A percentile compares a stretch with the other conserved stretches of the same genome.
These are phyloP conservation scores for Lunularia cruciata DNA, from an alignment of 225 moss, liverwort and hornwort genomes.

Conservation along the genomic window DNA sequence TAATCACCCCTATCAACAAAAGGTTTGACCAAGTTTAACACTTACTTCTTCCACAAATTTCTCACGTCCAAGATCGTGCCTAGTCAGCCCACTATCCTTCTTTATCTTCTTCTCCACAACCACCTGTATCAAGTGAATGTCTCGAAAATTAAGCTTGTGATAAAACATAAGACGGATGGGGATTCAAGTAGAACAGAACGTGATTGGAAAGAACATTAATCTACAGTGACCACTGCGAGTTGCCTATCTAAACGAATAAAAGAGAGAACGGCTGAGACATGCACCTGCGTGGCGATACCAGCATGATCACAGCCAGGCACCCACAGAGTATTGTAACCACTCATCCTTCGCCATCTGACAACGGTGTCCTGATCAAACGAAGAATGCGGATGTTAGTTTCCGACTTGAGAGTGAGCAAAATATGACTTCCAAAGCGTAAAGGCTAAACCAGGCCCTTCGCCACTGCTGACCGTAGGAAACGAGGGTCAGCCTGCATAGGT, in stretches of 20 bases:
- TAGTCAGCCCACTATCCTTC: slow-evolving; percentile 69
- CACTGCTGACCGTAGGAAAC: too few species aligned
- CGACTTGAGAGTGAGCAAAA: too few species aligned
- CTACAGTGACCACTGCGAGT: not conserved
- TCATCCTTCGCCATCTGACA: slow-evolving; percentile 89
- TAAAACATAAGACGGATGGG: too few species aligned
- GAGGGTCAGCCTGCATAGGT: too few species aligned
- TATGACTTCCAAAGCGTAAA: too few species aligned
- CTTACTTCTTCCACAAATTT: slow-evolving; percentile 81
- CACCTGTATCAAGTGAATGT: slow-evolving; percentile 47
- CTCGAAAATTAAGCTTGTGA: not conserved
- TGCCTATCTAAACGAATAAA: not conserved
- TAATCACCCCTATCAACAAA: not conserved
- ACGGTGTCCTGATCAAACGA: slow-evolving; percentile 60
- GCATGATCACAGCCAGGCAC: slow-evolving; percentile 94
- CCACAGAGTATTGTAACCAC: slow-evolving; percentile 92
- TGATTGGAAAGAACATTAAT: not conserved
- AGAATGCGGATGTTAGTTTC: too few species aligned
- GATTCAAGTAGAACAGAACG: too few species aligned
- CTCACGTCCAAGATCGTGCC: slow-evolving; percentile 90
- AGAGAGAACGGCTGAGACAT: not conserved
- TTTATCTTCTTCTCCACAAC: slow-evolving; percentile 85
- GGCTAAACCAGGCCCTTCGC: too few species aligned
- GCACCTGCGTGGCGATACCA: slow-evolving; percentile 96
- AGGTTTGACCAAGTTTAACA: not conserved